phyloP scores from a whole-genome alignment of 495 filamentous ascomycete genomes.

The Aspergillus cavernicola region DNA sequence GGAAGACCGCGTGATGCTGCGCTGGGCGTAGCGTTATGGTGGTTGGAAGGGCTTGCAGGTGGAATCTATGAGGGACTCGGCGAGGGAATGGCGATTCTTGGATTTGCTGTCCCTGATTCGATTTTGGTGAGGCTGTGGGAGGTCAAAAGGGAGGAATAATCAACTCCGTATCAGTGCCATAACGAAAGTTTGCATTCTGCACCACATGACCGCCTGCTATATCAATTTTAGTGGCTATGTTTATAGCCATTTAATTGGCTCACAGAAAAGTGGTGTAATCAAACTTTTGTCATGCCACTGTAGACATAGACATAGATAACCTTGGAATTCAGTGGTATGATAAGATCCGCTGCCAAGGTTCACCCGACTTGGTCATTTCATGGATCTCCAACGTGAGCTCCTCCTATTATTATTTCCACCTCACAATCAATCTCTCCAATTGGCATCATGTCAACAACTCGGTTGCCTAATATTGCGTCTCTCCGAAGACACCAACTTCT shows the following conservation, averaged over 20 bases:
- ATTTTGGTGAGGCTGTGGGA: constrained; percentile 22
- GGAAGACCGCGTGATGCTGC: constrained; percentile 52
- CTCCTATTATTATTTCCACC: background rate
- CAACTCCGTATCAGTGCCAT: too few species aligned
- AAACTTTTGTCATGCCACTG: too few species aligned
- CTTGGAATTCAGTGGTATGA: too few species aligned
- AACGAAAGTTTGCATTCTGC: too few species aligned
- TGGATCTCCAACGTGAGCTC: background rate
- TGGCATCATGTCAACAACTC: constrained; percentile 38
- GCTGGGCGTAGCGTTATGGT: constrained; percentile 50
- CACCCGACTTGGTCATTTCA: background rate
- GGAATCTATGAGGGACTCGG: constrained; percentile 63
- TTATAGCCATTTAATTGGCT: too few species aligned
- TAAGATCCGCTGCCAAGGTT: background rate
- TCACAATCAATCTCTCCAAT: background rate
- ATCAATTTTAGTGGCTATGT: too few species aligned
- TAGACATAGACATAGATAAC: too few species aligned
- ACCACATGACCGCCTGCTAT: too few species aligned
- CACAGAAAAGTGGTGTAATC: too few species aligned
- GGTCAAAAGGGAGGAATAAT: background rate
- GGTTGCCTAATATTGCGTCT: constrained; percentile 42
- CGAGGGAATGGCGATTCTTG: constrained; percentile 53
- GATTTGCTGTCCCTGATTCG: constrained; percentile 26
- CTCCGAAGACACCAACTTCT: constrained; percentile 63
- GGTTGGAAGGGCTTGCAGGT: constrained; percentile 55